These are phyloP conservation scores for Russula earlei DNA, from an alignment of 768 basidiomycete genomes.

Conservation along the genomic window DNA sequence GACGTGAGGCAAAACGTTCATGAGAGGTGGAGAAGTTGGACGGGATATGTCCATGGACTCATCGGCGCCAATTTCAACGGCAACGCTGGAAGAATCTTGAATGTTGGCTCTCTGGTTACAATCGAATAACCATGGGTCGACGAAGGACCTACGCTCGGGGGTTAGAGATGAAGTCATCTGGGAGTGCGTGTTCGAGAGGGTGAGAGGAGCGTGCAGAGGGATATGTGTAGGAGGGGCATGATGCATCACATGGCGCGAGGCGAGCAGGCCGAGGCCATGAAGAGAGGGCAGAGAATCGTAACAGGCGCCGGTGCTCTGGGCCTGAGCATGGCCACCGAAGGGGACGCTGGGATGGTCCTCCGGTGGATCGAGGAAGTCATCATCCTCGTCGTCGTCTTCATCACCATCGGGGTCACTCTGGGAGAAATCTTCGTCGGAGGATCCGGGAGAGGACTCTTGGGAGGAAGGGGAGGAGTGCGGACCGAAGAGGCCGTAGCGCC, in stretches of 20 bases:
- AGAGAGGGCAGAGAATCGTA: constrained; percentile 17
- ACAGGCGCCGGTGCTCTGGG: constrained; percentile 7
- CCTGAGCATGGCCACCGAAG: constrained; percentile 1
- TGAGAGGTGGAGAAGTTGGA: constrained; percentile 1
- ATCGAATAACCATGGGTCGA: constrained; percentile 15
- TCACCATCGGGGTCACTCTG: constrained; percentile 8
- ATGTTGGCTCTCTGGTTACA: not conserved
- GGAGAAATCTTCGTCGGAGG: constrained; percentile 27
- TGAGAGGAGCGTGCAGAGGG: constrained; percentile 9
- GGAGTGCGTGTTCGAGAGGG: constrained; percentile 7
- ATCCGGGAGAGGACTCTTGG: constrained; percentile 31
- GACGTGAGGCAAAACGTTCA: not conserved
- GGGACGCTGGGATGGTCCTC: constrained; percentile 15
- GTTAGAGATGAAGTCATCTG: not conserved
- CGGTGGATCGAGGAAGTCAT: constrained; percentile 41
- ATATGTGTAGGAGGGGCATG: constrained; percentile 8
- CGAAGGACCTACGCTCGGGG: constrained; percentile 9
- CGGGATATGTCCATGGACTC: constrained; percentile 13
- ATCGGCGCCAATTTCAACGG: not conserved
- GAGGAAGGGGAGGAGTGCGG: constrained; percentile 32
- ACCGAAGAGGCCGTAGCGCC: constrained; percentile 51
- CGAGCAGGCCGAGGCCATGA: constrained; percentile 19
- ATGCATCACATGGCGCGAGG: constrained; percentile 16
- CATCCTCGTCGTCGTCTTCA: constrained; percentile 36
- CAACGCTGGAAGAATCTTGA: not conserved